Evolutionary conservation across 2,329 filamentous ascomycete genomes (phyloP), one percentile per base, ranked within the genome.

Genomic region (Nothophoma quercina): DNA sequence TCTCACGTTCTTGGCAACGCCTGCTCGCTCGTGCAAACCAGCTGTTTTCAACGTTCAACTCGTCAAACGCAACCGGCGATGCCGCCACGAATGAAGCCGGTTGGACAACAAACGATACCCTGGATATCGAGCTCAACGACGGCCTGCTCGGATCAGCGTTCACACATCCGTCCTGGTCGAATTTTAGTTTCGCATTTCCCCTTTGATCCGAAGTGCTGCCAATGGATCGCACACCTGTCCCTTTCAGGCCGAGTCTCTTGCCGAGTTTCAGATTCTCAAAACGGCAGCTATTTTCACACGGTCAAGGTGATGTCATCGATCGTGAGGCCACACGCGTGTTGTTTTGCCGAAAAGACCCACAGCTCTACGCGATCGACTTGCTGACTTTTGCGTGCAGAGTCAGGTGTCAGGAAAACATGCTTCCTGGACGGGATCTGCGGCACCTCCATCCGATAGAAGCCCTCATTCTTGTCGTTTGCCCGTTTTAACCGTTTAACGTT

Each of bases 221-320:
- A 19, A 25, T 2, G 19, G 28, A 18, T 7, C 10, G 9, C 3
- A 6, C 25, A 40, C 15, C 13, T n/a, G 18, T 44, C 16, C 16
- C 15, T 15, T 13, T 3, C 13, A 30, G 4, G 28, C 29, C 33
- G 16, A 39, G 21, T 39, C n/a, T n/a, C n/a, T n/a, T n/a, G n/a
- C n/a, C n/a, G n/a, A n/a, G n/a, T 34, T 16, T 22, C n/a, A 36
- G 1, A 5, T 12, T 35, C 23, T 21, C 25, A 28, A 21, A 39
- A 26, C 6, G 22, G 28, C 16, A 32, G 13, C 22, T 8, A 32
- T 22, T n/a, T n/a, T 33, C 22, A 12, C 15, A 8, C 6, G 8
- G 28, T 48, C 26, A 44, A 28, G 2, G 28, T 48, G 50, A 53
- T 44, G 43, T 48, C 50, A 48, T 38, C 22, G 9, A 44, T 53